Percentiles rank a stretch among this genome's conserved stretches.
phyloP scores from a whole-genome alignment of 306 rosid genomes.

The Castanea mollissima region DNA sequence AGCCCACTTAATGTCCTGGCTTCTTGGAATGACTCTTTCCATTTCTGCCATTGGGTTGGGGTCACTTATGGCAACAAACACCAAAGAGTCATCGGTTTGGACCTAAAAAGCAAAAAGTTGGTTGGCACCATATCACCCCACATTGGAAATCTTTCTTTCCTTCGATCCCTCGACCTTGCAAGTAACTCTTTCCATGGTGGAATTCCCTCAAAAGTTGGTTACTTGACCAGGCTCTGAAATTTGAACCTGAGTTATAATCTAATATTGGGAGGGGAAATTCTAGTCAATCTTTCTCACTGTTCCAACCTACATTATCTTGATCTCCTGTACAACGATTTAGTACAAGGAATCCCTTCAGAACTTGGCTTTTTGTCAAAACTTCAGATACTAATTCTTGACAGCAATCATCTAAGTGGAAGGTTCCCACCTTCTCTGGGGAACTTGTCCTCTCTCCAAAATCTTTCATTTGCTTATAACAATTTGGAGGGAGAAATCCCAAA shows the following conservation, averaged over 20 bases:
- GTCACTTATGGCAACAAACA: constrained; percentile 15
- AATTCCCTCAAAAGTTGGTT: not conserved
- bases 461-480: not conserved
- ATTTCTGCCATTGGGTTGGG: constrained; percentile 16
- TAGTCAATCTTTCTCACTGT: not conserved
- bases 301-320: not conserved
- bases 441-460: not conserved
- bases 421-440: not conserved
- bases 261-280: not conserved
- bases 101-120: not conserved
- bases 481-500: constrained; percentile 1
- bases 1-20: not conserved
- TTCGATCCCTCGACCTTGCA: not conserved
- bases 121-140: constrained; percentile 10
- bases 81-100: constrained; percentile 4
- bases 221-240: not conserved
- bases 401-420: not conserved
- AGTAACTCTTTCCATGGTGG: not conserved
- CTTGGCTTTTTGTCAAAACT: not conserved
- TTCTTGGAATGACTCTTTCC: constrained; percentile 15
- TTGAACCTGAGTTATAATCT: not conserved
- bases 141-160: constrained; percentile 1
- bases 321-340: not conserved
- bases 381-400: not conserved
- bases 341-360: not conserved